A percentile compares a stretch with the other conserved stretches of the same genome.
These are phyloP conservation scores for Gamsiella multidivaricata DNA, from an alignment of 192 early-diverging fungal species.

Conservation along the genomic window DNA sequence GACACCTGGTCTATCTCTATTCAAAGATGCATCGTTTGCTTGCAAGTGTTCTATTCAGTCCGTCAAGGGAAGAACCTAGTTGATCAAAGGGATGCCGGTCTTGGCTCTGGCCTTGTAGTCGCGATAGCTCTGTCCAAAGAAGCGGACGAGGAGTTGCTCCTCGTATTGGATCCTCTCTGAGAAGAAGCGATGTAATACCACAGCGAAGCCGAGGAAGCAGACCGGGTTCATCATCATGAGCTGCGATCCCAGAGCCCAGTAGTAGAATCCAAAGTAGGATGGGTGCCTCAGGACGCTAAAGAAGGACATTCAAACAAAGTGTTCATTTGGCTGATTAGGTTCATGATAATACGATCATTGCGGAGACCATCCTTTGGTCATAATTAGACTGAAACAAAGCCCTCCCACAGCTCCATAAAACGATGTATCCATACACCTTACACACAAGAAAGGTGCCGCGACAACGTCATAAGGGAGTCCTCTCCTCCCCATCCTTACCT, in stretches of 20 bases:
- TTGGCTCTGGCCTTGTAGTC: constrained; percentile 71
- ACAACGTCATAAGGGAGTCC: no score
- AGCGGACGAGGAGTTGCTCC: constrained; percentile 74
- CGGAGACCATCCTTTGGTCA: not conserved
- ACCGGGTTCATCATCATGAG: constrained; percentile 84
- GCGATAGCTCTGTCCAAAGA: constrained; percentile 87
- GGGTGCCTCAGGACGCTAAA: constrained; percentile 87
- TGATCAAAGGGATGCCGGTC: constrained; percentile 80
- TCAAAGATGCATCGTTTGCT: no score
- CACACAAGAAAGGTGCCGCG: no score
- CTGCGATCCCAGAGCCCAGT: constrained; percentile 88
- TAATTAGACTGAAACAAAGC: not conserved
- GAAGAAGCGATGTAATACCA: constrained; percentile 82
- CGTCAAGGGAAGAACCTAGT: no score
- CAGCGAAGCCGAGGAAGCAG: constrained; percentile 71
- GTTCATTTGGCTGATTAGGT: no score
- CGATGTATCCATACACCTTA: no score
- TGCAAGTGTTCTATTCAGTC: no score
- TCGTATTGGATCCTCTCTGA: constrained; percentile 79
- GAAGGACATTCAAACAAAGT: not conserved
- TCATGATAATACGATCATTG: no score
- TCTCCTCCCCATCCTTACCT: no score
- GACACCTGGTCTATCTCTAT: not conserved
- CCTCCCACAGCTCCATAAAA: not conserved
- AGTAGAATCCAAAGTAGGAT: constrained; percentile 95